These are phyloP conservation scores for Rhynchospora tenuis DNA, from an alignment of 176 grass and related monocot species.

Conservation along the genomic window DNA sequence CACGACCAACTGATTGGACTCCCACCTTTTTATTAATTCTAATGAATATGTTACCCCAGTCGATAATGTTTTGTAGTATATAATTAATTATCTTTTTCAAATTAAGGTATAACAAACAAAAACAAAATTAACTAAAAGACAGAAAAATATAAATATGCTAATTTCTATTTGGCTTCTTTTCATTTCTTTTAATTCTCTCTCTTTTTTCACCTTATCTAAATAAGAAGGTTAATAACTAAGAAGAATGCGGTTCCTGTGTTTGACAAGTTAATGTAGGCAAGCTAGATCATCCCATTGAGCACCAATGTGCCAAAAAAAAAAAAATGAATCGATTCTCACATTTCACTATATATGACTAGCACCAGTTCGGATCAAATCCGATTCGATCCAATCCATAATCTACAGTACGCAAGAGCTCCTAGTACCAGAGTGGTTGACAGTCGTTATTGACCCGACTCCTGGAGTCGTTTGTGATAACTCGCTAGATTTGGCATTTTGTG, in stretches of 20 bases:
- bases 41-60: too few species aligned
- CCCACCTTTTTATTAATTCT: too few species aligned
- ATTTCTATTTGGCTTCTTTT: too few species aligned
- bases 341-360: neutral
- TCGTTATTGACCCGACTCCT: neutral
- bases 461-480: neutral
- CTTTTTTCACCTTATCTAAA: too few species aligned
- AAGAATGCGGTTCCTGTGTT: neutral
- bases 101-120: too few species aligned
- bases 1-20: too few species aligned
- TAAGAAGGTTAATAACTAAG: neutral
- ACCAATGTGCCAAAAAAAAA: neutral
- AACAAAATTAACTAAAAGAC: too few species aligned
- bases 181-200: too few species aligned
- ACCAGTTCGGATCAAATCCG: neutral
- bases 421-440: neutral
- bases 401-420: neutral
- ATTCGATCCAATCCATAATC: neutral
- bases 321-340: neutral
- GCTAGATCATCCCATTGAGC: neutral
- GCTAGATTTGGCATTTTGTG: slow-evolving; percentile 8
- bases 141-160: too few species aligned
- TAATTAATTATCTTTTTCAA: too few species aligned
- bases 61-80: too few species aligned
- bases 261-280: neutral